Base-by-base conservation (phyloP, 148 eudicot species). In the Polygonum maritimum region DNA sequence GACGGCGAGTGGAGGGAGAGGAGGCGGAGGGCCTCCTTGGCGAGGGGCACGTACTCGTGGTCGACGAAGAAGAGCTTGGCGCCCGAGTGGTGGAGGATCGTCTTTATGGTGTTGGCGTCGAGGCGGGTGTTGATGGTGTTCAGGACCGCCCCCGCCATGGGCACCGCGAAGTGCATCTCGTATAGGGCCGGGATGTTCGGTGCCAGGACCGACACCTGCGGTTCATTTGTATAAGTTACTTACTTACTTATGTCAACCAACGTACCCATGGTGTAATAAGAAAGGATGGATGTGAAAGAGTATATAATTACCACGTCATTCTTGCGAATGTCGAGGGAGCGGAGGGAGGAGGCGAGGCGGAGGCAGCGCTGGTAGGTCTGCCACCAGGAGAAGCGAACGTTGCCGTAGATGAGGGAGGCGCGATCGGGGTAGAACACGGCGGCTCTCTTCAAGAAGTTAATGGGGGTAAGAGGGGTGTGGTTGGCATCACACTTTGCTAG, bases 131-230 rank as follows among this genome's bases (percentile, higher is more conserved):
- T 95, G 82, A 95, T 87, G 3, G 97, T 69, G 82, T 92, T 94
- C 39, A 94, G 88, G 19, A 94, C 88, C 0, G 89, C 97, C 12
- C 98, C 98, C 0, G 97, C 95, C 97, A 94, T 94, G 5, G 98
- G 96, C 74, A 92, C 98, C 4, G 96, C 98, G 41, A 92, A 94
- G 79, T 94, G 98, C 90, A 92, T 87, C 85, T 94, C 98, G 62
- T 92, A 94, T 77, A 89, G 1, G 14, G 98, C 97, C 19, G 98
- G 98, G 40, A 88, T 67, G 31, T 94, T 94, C 2, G 98, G 98
- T 8, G 98, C 98, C 67, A 94, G 48, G 0, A 94, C 97, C 0
- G 98, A 94, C 3, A 92, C 92, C 98, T 94, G 76, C 33, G 74
- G 31, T 26, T 26, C 31, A 26, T 26, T 26, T 26, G 31, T 26